Conservation (phyloP, 2,329 filamentous ascomycete species). For the Blumeria graminis region DNA sequence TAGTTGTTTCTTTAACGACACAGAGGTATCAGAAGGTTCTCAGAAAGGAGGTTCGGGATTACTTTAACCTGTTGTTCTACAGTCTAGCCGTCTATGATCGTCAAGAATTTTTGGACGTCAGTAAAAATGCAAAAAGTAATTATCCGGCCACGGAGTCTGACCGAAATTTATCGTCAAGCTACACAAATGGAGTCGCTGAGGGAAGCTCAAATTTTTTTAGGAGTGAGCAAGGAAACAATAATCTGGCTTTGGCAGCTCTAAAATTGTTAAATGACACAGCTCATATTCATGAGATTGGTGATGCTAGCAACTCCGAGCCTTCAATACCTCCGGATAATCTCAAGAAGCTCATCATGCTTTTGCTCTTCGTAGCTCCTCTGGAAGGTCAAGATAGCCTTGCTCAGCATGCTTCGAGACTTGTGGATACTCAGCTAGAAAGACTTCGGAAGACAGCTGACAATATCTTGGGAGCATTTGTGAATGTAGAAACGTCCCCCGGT, state of each 20-base stretch:
- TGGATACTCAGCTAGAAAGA: conserved; percentile 29
- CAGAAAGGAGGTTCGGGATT: conserved; percentile 29
- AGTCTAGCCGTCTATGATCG: conserved; percentile 50
- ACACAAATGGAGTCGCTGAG: conserved; percentile 17
- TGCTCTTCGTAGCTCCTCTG: conserved; percentile 41
- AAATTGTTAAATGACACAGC: conserved; percentile 37
- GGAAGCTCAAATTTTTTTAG: conserved; percentile 17
- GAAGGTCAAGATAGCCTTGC: conserved; percentile 40
- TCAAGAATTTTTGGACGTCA: conserved; percentile 15
- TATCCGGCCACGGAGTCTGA: conserved; percentile 21
- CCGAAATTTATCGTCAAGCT: conserved; percentile 10
- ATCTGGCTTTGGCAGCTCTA: conserved; percentile 42
- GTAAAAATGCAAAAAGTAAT: conserved; percentile 6
- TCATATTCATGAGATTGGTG: conserved; percentile 31
- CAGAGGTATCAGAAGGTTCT: conserved; percentile 42
- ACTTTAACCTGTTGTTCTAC: conserved; percentile 41
- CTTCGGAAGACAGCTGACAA: conserved; percentile 37
- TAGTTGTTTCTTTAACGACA: conserved; percentile 49
- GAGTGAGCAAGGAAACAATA: conserved; percentile 27
- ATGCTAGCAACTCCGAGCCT: conserved; percentile 30
- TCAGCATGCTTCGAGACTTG: conserved; percentile 30
- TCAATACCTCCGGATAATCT: conserved; percentile 55
- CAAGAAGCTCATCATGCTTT: conserved; percentile 42
- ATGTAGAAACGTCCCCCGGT: conserved; percentile 37
- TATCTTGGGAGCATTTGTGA: conserved; percentile 39